Evolutionary conservation across 495 filamentous ascomycete species (phyloP).

Genomic region (Elaphomyces granulatus): DNA sequence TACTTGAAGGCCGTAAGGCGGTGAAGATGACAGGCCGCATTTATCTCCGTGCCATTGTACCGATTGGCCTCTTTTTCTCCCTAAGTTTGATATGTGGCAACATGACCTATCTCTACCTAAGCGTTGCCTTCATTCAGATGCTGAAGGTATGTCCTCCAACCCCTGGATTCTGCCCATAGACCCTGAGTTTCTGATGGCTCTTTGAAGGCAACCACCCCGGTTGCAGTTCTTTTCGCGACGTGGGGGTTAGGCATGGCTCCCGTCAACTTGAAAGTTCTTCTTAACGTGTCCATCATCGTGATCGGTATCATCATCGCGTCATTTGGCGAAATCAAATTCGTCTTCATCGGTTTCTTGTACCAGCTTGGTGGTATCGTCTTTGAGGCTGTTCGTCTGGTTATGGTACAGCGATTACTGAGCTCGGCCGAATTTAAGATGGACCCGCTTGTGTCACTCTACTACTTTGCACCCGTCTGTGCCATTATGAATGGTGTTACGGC

Average conservation of each 20-base stretch:
- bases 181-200: neutral
- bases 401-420: slow-evolving; percentile 82
- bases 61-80: slow-evolving; percentile 87
- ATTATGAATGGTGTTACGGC: slow-evolving; percentile 73
- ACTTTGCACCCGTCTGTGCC: slow-evolving; percentile 87
- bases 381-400: slow-evolving; percentile 79
- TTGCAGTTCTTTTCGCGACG: slow-evolving; percentile 71
- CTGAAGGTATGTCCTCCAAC: slow-evolving; percentile 50
- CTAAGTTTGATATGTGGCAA: slow-evolving; percentile 91
- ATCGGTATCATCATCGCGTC: slow-evolving; percentile 82
- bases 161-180: neutral
- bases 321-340: slow-evolving; percentile 85
- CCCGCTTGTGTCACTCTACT: slow-evolving; percentile 88
- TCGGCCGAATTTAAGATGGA: slow-evolving; percentile 96
- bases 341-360: slow-evolving; percentile 73
- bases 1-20: slow-evolving; percentile 78
- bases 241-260: slow-evolving; percentile 70
- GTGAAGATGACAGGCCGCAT: slow-evolving; percentile 90
- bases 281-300: slow-evolving; percentile 80
- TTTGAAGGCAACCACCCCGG: slow-evolving; percentile 68
- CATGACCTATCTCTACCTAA: slow-evolving; percentile 81
- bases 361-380: slow-evolving; percentile 74
- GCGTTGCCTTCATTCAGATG: slow-evolving; percentile 96
- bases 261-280: slow-evolving; percentile 63
- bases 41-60: slow-evolving; percentile 81